Conservation (phyloP, 2,329 filamentous ascomycete species). For the Graphilbum ipis-grandicollis region DNA sequence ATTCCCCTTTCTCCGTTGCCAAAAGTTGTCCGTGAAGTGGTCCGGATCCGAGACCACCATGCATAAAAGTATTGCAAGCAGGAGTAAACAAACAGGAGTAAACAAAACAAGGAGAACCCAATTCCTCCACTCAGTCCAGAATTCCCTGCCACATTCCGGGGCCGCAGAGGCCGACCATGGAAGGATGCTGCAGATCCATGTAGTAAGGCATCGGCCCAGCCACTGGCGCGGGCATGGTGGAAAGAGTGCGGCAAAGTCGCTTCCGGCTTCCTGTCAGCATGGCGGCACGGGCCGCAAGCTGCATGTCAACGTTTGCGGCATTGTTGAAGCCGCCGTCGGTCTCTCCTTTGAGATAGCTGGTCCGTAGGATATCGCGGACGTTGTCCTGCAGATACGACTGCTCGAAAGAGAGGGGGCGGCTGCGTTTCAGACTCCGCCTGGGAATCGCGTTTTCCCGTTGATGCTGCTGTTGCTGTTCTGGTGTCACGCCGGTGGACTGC, state of each 20-base stretch:
- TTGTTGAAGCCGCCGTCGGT: conserved; percentile 19
- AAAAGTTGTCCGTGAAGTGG: conserved; percentile 1
- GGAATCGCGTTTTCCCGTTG: conserved; percentile 17
- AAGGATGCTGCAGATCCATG: conserved; percentile 27
- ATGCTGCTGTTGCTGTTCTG: conserved; percentile 13
- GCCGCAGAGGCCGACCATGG: conserved; percentile 31
- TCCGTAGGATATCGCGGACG: conserved; percentile 43
- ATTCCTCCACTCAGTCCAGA: too few relatives aligned
- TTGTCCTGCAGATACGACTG: conserved; percentile 42
- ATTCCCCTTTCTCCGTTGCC: not conserved
- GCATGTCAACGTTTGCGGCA: conserved; percentile 13
- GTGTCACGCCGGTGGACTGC: conserved; percentile 16
- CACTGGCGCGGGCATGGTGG: not conserved
- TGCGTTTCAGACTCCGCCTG: conserved; percentile 36
- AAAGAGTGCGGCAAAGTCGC: conserved; percentile 39
- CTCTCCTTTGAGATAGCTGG: conserved; percentile 13
- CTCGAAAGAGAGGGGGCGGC: conserved; percentile 40
- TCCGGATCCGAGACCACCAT: conserved; percentile 6
- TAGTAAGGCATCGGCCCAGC: conserved; percentile 1
- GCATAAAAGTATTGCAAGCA: not conserved
- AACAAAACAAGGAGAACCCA: too few relatives aligned
- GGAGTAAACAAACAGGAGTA: not conserved
- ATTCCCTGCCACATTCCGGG: conserved; percentile 53
- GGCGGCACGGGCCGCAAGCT: conserved; percentile 12
- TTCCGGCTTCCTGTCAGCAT: conserved; percentile 36